Evolutionary conservation across 1,284 basidiomycete species (phyloP).

Genomic region (Papiliotrema terrestris): DNA sequence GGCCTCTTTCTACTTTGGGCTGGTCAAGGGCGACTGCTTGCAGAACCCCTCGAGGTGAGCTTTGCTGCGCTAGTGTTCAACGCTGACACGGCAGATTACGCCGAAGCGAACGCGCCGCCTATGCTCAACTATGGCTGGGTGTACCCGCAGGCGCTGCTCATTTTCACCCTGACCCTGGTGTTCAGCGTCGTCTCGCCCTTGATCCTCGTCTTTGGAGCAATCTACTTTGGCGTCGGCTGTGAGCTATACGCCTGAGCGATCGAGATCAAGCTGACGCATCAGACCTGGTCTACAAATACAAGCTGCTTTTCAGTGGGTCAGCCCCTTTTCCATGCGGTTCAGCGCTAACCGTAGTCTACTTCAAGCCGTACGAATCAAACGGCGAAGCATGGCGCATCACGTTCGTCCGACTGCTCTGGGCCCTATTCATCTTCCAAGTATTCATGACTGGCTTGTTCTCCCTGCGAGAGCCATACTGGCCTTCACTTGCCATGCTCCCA

Average conservation of each 20-base stretch:
- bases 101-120: constrained; percentile 93
- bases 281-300: constrained; percentile 94
- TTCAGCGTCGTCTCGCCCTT: constrained; percentile 94
- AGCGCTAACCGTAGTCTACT: constrained; percentile 36
- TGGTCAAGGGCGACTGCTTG: constrained; percentile 70
- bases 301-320: constrained; percentile 78
- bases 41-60: constrained; percentile 72
- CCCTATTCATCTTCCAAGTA: constrained; percentile 74
- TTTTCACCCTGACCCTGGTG: constrained; percentile 90
- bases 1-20: constrained; percentile 71
- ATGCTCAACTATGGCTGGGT: constrained; percentile 91
- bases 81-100: constrained; percentile 62
- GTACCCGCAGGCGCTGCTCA: constrained; percentile 90
- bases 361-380: constrained; percentile 49
- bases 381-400: constrained; percentile 78
- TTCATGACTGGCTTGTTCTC: constrained; percentile 96
- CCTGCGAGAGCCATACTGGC: constrained; percentile 68
- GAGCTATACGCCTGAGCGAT: constrained; percentile 14
- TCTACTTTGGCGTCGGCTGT: constrained; percentile 89
- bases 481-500: constrained; percentile 70
- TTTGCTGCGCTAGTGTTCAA: too few relatives aligned
- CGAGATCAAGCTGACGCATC: constrained; percentile 12
- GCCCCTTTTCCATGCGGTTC: neutral
- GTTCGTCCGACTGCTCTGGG: constrained; percentile 81
- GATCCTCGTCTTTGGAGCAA: constrained; percentile 87